Evolutionary conservation across 2,329 filamentous ascomycete species (phyloP).

Genomic region (Rutstroemia sp.): DNA sequence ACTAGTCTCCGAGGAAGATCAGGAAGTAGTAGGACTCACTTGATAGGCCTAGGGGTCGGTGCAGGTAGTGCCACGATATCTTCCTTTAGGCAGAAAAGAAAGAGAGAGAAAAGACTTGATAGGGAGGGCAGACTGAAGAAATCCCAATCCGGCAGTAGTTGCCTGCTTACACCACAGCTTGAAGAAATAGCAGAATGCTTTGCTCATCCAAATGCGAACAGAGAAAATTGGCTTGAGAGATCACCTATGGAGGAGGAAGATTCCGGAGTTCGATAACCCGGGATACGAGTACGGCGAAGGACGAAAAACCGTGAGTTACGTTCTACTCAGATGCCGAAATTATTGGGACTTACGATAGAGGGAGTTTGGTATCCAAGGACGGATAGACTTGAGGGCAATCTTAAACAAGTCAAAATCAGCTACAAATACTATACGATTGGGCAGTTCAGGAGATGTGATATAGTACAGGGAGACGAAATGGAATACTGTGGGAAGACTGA

Average conservation of each 20-base stretch:
- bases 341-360: slow-evolving; percentile 6
- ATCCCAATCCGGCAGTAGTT: too few relatives aligned
- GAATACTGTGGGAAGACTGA: slow-evolving; percentile 7
- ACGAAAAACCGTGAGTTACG: slow-evolving; percentile 11
- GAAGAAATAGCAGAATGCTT: slow-evolving; percentile 11
- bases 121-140: too few relatives aligned
- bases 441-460: neutral
- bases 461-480: neutral
- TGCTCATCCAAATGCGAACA: slow-evolving; percentile 16
- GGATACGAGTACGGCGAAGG: slow-evolving; percentile 13
- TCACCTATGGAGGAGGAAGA: slow-evolving; percentile 11
- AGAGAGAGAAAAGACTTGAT: too few relatives aligned
- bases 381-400: slow-evolving; percentile 8
- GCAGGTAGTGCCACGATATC: too few relatives aligned
- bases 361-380: slow-evolving; percentile 9
- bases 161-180: too few relatives aligned
- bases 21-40: too few relatives aligned
- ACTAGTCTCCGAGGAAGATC: too few relatives aligned
- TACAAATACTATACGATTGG: neutral
- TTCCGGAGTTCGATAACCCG: slow-evolving; percentile 10
- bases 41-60: too few relatives aligned
- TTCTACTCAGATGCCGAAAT: slow-evolving; percentile 8
- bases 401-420: neutral
- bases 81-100: too few relatives aligned
- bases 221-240: slow-evolving; percentile 16